phyloP scores from a whole-genome alignment of 345 rosid genomes.

The Erodium maritimum region DNA sequence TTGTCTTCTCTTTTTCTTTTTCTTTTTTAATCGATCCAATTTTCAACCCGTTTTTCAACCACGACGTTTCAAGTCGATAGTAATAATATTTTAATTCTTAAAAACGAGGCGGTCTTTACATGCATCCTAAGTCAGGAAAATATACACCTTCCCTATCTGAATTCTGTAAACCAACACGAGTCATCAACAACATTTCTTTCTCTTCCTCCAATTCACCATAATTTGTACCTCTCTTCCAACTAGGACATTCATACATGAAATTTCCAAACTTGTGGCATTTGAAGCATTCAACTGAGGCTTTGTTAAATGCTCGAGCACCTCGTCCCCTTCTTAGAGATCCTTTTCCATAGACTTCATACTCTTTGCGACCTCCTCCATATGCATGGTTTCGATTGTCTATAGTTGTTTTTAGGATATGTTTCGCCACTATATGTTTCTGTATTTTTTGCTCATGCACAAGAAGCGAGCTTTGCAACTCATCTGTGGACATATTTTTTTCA shows the following conservation, averaged over 20 bases:
- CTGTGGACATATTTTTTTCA: not conserved
- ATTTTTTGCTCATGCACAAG: slow-evolving; percentile 1
- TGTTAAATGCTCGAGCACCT: not conserved
- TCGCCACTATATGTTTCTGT: not conserved
- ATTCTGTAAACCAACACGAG: not conserved
- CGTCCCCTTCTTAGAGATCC: not conserved
- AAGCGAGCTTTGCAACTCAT: not conserved
- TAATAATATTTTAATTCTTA: too few species aligned
- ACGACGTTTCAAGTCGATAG: too few species aligned
- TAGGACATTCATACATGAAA: not conserved
- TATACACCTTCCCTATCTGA: not conserved
- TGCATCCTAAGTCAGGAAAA: not conserved
- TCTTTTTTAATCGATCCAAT: too few species aligned
- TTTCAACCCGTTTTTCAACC: too few species aligned
- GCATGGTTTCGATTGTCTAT: not conserved
- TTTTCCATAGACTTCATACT: not conserved
- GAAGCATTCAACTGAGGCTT: not conserved
- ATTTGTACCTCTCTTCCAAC: not conserved
- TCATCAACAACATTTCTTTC: not conserved
- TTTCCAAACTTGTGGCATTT: not conserved
- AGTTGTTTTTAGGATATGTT: not conserved
- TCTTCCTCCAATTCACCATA: not conserved
- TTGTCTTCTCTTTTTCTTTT: too few species aligned
- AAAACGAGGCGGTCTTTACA: too few species aligned
- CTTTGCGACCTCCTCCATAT: not conserved